Base-by-base conservation (phyloP, 2,329 filamentous ascomycete genomes). In the Cladosporium cucumerinum region DNA sequence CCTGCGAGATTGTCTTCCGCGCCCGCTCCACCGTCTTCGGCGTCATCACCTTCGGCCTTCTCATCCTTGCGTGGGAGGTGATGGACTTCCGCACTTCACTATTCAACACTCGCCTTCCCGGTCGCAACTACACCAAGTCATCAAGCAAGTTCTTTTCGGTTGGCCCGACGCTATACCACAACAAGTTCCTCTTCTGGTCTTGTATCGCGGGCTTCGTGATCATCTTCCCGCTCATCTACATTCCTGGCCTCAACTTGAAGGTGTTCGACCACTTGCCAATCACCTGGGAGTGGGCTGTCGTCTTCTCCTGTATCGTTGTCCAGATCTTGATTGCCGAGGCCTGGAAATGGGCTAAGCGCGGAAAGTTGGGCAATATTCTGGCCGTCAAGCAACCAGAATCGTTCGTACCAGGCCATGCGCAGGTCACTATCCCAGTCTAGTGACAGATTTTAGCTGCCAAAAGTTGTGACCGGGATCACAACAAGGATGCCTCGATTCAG, bases 261-360 rank as follows among this genome's bases (percentile, higher is more conserved):
- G 86, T 89, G 0, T 89, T 89, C 74, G 84, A 87, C 70, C 87
- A 89, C 67, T 80, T 76, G 4, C 82, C 83, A 0, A 89, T 90
- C 64, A 81, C 78, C 5, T 87, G 86, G 86, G 87, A 89, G 73
- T 90, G 87, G 88, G 85, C 80, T 0, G 81, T 90, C 39, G 84
- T 89, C 1, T 84, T 90, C 65, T 77, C 87, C 30, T 82, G 83
- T 30, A 81, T 84, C 0, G 73, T 82, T 0, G 70, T 89, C 5
- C 91, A 90, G 77, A 84, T 90, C 70, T 70, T 79, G 0, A 86
- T 86, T 0, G 81, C 85, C 0, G 88, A 91, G 74, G 62, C 77
- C 0, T 91, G 86, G 85, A 90, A 90, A 74, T 88, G 82, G 81
- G 77, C 71, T 12, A 91, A 91, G 78, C 78, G 88, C 0, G 72